Conservation (phyloP, 2,329 filamentous ascomycete genomes). For the Biscogniauxia sp. region DNA sequence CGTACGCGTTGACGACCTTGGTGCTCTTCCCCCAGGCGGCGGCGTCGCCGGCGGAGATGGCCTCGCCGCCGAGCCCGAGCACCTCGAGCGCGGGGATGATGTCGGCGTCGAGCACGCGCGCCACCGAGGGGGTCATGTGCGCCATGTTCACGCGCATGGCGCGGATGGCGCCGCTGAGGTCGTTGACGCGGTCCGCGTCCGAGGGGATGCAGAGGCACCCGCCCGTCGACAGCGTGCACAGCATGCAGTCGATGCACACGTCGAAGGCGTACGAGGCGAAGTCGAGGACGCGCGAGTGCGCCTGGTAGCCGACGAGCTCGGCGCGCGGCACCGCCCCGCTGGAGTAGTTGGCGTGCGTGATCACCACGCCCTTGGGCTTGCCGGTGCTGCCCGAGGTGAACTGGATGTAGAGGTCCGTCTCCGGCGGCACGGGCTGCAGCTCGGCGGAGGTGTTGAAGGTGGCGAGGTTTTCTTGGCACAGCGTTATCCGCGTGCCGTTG, state of each 20-base stretch:
- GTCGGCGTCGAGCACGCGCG: constrained; percentile 44
- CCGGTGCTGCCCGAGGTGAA: constrained; percentile 66
- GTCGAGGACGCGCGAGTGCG: constrained; percentile 44
- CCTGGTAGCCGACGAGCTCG: constrained; percentile 41
- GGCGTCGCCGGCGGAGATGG: constrained; percentile 51
- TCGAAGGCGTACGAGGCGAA: constrained; percentile 55
- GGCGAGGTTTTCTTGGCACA: constrained; percentile 30
- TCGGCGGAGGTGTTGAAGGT: constrained; percentile 16
- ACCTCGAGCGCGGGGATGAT: constrained; percentile 47
- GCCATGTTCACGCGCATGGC: constrained; percentile 47
- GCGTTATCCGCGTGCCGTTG: constrained; percentile 31
- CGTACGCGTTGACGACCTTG: constrained; percentile 50
- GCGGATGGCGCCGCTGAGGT: constrained; percentile 45
- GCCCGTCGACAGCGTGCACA: constrained; percentile 49
- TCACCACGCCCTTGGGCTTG: constrained; percentile 60
- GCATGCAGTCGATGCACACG: constrained; percentile 53
- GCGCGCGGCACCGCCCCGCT: constrained; percentile 44
- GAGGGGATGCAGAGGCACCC: constrained; percentile 54
- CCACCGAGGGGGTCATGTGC: constrained; percentile 51
- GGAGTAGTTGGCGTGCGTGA: constrained; percentile 46
- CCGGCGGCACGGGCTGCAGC: constrained; percentile 37
- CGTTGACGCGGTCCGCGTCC: constrained; percentile 51
- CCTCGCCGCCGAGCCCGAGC: constrained; percentile 50
- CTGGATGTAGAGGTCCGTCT: constrained; percentile 52
- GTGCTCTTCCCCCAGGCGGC: constrained; percentile 45